phyloP scores from a whole-genome alignment of 352 stramenopile genomes.

The Hyaloperonospora arabidopsidis region DNA sequence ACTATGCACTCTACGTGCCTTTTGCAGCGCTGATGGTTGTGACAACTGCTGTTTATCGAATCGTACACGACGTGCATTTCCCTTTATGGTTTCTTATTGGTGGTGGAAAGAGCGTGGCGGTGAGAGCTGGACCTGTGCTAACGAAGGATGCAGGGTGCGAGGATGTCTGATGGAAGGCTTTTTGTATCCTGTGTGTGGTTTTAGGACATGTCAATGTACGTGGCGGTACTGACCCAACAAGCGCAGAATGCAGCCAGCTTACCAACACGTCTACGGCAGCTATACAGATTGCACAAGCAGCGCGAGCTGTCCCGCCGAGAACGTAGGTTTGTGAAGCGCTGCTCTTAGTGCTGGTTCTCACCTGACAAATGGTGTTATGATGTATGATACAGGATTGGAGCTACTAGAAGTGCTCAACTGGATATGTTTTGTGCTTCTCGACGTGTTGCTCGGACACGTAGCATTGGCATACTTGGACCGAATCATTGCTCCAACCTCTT shows the following conservation, averaged over 20 bases:
- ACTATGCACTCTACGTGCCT: conserved; percentile 23
- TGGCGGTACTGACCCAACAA: conserved; percentile 32
- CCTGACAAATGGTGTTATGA: neutral
- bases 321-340: conserved; percentile 15
- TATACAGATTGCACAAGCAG: conserved; percentile 20
- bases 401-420: conserved; percentile 32
- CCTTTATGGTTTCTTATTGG: conserved; percentile 22
- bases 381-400: conserved; percentile 18
- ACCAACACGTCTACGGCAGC: conserved; percentile 18
- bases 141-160: neutral
- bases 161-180: conserved; percentile 5
- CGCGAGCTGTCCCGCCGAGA: conserved; percentile 26
- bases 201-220: conserved; percentile 38
- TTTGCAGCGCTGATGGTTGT: conserved; percentile 18
- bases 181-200: conserved; percentile 6
- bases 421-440: conserved; percentile 26
- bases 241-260: conserved; percentile 24
- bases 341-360: neutral
- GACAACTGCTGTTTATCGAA: conserved; percentile 10
- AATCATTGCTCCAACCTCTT: conserved; percentile 7
- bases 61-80: conserved; percentile 9
- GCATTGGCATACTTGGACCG: conserved; percentile 10
- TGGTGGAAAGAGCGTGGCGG: conserved; percentile 31
- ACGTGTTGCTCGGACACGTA: conserved; percentile 23
- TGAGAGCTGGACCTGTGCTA: conserved; percentile 9